Base-by-base conservation (phyloP, 495 filamentous ascomycete genomes). In the Mycothermus thermophilus region DNA sequence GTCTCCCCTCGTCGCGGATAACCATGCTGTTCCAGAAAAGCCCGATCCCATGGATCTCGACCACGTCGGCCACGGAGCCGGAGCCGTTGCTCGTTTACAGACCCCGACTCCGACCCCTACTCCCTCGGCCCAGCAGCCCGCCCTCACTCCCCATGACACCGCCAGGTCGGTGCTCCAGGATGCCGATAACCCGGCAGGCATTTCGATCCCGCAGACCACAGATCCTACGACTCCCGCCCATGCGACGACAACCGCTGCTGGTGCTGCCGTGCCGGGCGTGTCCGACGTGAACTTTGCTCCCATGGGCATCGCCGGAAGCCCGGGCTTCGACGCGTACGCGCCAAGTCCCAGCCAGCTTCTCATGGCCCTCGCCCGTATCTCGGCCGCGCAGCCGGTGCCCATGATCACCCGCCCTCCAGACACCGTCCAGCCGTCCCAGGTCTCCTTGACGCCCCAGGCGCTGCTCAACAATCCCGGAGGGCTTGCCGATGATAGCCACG, bases 391-490 rank as follows among this genome's bases (percentile, higher is more conserved):
- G 11, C 27, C 30, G n/a, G 38, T 40, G 23, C 42, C 32, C 10
- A 34, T 40, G 15, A 27, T 34, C n/a, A n/a, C n/a, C 15, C 39
- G 27, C 0, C 46, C 44, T 10, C 45, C 46, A 8, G 41, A 41
- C 8, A 59, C 55, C 17, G 46, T 59, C 25, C 47, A 35, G 14
- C 55, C 55, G 0, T 43, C 51, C 1, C 51, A 56, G 33, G 48
- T 58, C 31, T 50, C 50, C 4, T 38, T 50, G 2, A 34, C 27
- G 3, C 23, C 51, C 8, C 37, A 44, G 5, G 9, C 41, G 1
- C 29, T 43, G 41, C 36, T 41, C 31, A 37, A 47, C 18, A 13
- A 19, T 9, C n/a, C 29, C 14, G 25, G 42, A 34, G 25, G 26
- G 18, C 30, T 47, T 27, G 22, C 22, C 22, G 22, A 29, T 9